phyloP scores from a whole-genome alignment of 106 monocot genomes.

The Apostasia shenzhenica region DNA sequence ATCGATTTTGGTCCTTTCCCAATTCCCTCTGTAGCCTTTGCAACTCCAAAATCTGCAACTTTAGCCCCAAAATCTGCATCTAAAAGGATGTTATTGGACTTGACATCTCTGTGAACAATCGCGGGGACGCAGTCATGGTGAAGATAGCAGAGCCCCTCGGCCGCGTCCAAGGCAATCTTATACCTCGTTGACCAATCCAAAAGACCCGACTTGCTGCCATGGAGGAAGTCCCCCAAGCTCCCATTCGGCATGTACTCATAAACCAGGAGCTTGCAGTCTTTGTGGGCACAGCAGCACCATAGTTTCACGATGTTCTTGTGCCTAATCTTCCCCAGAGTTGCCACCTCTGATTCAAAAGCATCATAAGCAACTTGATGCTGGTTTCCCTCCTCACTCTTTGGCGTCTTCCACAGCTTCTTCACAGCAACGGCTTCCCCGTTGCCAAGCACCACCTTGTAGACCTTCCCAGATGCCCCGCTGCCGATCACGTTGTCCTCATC shows the following conservation, averaged over 20 bases:
- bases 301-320: constrained; percentile 27
- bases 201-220: constrained; percentile 10
- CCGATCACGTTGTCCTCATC: constrained; percentile 32
- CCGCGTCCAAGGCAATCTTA: constrained; percentile 22
- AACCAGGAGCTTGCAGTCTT: constrained; percentile 16
- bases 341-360: constrained; percentile 15
- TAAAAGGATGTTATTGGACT: constrained; percentile 23
- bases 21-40: constrained; percentile 17
- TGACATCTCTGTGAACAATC: constrained; percentile 25
- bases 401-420: constrained; percentile 16
- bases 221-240: constrained; percentile 20
- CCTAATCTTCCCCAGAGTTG: constrained; percentile 13
- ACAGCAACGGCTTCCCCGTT: constrained; percentile 17
- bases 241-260: constrained; percentile 29
- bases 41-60: constrained; percentile 45
- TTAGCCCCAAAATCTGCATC: constrained; percentile 19
- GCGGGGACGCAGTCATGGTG: constrained; percentile 25
- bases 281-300: constrained; percentile 10
- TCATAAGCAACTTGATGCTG: neutral
- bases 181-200: constrained; percentile 20
- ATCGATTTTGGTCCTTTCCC: constrained; percentile 30
- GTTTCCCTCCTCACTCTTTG: neutral
- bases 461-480: constrained; percentile 15
- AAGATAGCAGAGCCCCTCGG: constrained; percentile 21
- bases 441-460: constrained; percentile 24